Evolutionary conservation across 202 grass and related monocot species (phyloP).

Genomic region (Bolboschoenoplectus hybrid): DNA sequence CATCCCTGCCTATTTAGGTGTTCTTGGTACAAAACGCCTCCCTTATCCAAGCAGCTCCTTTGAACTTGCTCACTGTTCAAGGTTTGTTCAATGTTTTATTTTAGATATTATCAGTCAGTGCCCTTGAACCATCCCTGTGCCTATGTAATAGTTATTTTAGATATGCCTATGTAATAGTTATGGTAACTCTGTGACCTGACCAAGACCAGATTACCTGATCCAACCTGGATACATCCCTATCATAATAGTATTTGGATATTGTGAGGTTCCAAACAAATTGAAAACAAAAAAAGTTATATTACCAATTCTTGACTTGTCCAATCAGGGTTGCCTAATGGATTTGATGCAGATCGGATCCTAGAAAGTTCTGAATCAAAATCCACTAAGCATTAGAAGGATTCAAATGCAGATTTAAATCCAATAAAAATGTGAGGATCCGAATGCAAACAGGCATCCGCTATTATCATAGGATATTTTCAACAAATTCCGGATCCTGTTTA

Average conservation of each 20-base stretch:
- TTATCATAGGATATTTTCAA: neutral
- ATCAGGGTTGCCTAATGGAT: neutral
- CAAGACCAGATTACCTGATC: neutral
- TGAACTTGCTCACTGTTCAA: constrained; percentile 96
- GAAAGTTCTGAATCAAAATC: neutral
- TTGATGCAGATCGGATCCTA: neutral
- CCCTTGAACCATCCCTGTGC: neutral
- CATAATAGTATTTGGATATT: constrained; percentile 6
- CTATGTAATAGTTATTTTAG: neutral
- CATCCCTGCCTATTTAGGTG: constrained; percentile 95
- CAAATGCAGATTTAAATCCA: constrained; percentile 13
- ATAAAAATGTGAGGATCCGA: neutral
- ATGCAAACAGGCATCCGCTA: neutral
- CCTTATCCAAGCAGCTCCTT: constrained; percentile 96
- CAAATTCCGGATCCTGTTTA: neutral
- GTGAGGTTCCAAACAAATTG: neutral
- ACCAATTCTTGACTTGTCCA: constrained; percentile 1
- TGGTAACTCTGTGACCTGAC: neutral
- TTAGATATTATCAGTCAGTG: neutral
- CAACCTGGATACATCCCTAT: neutral
- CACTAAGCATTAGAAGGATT: constrained; percentile 8
- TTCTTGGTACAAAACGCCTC: constrained; percentile 96
- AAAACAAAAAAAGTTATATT: neutral
- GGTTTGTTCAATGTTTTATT: constrained; percentile 30
- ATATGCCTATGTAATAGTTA: neutral